These are phyloP conservation scores for Lophium mytilinum DNA, from an alignment of 495 filamentous ascomycete genomes.

Conservation along the genomic window DNA sequence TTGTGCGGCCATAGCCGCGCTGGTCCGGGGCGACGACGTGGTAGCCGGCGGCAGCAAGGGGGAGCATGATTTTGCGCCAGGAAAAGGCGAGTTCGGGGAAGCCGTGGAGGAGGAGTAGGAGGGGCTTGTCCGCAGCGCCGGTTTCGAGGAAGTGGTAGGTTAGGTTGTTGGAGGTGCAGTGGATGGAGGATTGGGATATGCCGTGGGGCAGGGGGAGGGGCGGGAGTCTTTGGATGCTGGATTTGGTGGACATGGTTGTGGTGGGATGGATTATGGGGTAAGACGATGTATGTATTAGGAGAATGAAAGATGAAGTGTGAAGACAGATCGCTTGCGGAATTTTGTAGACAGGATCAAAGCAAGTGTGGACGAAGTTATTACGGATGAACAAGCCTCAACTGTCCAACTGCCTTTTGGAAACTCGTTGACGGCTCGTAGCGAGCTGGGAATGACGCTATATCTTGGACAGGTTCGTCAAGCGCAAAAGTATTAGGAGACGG, in stretches of 20 bases:
- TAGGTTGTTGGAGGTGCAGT: constrained; percentile 36
- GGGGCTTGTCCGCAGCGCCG: constrained; percentile 40
- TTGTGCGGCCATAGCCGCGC: constrained; percentile 60
- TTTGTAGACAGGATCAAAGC: too few species aligned
- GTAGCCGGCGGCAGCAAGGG: constrained; percentile 49
- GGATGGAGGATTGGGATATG: constrained; percentile 34
- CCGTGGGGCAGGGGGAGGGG: constrained; percentile 48
- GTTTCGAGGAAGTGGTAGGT: constrained; percentile 55
- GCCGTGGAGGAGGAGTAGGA: constrained; percentile 57
- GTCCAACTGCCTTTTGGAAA: too few species aligned
- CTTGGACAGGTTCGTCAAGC: too few species aligned
- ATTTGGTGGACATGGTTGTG: neutral
- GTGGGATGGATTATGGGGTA: too few species aligned
- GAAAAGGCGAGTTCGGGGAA: constrained; percentile 63
- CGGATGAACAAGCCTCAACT: too few species aligned
- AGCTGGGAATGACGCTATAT: too few species aligned
- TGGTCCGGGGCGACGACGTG: constrained; percentile 60
- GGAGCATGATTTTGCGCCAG: constrained; percentile 55
- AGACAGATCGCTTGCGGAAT: too few species aligned
- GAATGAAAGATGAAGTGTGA: too few species aligned
- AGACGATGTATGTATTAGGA: too few species aligned
- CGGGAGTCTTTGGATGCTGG: constrained; percentile 11
- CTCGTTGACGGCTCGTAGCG: too few species aligned
- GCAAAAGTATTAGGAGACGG: too few species aligned
- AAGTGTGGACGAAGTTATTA: too few species aligned